phyloP scores from a whole-genome alignment of 2,329 filamentous ascomycete species.

The Trichoderma atrobrunneum region DNA sequence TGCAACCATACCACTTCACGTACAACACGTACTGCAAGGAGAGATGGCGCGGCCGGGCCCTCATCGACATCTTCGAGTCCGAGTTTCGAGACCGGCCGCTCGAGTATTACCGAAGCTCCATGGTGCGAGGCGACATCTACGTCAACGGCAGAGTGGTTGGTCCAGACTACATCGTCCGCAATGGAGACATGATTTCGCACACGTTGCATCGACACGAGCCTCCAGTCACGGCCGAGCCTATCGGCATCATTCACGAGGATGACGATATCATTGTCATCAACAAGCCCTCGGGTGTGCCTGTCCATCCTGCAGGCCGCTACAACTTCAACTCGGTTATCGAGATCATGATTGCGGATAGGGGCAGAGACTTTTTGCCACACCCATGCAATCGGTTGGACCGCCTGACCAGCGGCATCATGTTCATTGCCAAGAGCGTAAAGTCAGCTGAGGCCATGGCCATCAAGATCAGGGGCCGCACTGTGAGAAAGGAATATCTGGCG shows the following conservation, averaged over 20 bases:
- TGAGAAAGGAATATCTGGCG: constrained; percentile 94
- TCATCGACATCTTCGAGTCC: constrained; percentile 84
- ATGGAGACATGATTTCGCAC: constrained; percentile 89
- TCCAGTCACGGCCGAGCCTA: constrained; percentile 76
- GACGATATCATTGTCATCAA: constrained; percentile 94
- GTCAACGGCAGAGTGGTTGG: constrained; percentile 73
- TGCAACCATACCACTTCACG: constrained; percentile 85
- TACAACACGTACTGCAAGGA: constrained; percentile 96
- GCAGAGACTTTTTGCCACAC: constrained; percentile 52
- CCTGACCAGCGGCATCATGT: constrained; percentile 96
- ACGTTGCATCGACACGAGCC: constrained; percentile 95
- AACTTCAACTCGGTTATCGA: constrained; percentile 93
- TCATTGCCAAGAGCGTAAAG: constrained; percentile 81
- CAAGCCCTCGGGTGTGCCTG: constrained; percentile 91
- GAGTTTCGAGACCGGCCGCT: constrained; percentile 87
- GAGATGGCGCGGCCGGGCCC: constrained; percentile 77
- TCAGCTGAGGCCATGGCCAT: constrained; percentile 74
- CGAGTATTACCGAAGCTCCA: constrained; percentile 85
- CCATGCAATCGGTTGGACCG: constrained; percentile 93
- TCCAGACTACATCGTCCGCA: constrained; percentile 70
- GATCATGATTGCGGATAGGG: constrained; percentile 79
- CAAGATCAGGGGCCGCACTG: constrained; percentile 75
- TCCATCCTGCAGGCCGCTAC: constrained; percentile 93
- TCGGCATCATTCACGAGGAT: constrained; percentile 85
- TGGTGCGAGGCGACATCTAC: constrained; percentile 73